These are phyloP conservation scores for Plicaturopsis crispa DNA, from an alignment of 768 basidiomycete species.

Conservation along the genomic window DNA sequence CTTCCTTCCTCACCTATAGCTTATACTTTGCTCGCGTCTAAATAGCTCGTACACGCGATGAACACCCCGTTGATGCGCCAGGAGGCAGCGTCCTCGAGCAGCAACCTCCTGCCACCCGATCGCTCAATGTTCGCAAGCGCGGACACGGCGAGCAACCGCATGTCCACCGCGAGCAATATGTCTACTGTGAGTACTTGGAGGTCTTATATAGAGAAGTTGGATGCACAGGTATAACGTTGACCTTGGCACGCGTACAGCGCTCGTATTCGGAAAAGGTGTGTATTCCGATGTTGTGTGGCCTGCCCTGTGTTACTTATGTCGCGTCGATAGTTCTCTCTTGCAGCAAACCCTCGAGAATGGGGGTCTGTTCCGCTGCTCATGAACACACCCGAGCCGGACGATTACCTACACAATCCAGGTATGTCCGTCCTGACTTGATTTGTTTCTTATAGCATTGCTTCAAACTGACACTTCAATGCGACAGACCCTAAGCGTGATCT, in stretches of 20 bases:
- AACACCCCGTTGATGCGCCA: conserved; percentile 16
- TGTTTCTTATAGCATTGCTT: no score
- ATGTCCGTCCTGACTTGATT: no score
- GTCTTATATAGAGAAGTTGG: conserved; percentile 13
- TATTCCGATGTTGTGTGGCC: not conserved
- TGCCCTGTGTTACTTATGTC: not conserved
- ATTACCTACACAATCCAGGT: conserved; percentile 59
- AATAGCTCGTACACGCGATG: conserved; percentile 18
- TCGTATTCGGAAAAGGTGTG: conserved; percentile 18
- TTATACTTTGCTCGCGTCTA: no score
- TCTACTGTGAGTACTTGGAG: conserved; percentile 11
- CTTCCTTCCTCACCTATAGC: no score
- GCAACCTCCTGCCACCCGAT: conserved; percentile 12
- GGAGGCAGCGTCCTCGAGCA: conserved; percentile 16
- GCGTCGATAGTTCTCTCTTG: conserved; percentile 26
- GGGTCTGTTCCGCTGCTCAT: conserved; percentile 38
- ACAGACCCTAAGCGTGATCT: conserved; percentile 47
- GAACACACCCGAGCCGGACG: conserved; percentile 48
- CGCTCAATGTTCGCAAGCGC: conserved; percentile 13
- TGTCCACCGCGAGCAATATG: no score
- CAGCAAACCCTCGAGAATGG: conserved; percentile 37
- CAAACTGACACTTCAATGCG: no score
- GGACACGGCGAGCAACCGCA: no score
- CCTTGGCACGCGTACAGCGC: not conserved
- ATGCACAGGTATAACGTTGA: conserved; percentile 2